phyloP scores from a whole-genome alignment of 805 yeast species.

The Lachancea fermentati region DNA sequence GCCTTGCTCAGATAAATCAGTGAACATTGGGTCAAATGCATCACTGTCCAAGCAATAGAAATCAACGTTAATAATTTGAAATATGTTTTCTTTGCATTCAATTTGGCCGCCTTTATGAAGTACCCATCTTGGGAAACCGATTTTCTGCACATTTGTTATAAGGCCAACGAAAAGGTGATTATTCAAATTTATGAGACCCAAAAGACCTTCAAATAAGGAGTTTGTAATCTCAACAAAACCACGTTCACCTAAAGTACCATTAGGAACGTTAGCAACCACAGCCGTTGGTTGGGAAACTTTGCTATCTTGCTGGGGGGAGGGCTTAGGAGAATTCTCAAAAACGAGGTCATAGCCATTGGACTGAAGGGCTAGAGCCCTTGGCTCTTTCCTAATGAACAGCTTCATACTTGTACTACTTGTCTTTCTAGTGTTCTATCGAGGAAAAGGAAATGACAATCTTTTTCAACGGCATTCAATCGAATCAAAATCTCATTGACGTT shows the following conservation, averaged over 20 bases:
- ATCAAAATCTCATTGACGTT: background rate
- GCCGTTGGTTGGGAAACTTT: slow-evolving; percentile 30
- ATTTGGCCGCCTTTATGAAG: slow-evolving; percentile 13
- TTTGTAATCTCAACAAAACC: slow-evolving; percentile 37
- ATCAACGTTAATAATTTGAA: slow-evolving; percentile 52
- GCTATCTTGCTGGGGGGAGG: slow-evolving; percentile 17
- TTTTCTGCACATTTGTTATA: slow-evolving; percentile 46
- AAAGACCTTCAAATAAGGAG: slow-evolving; percentile 44
- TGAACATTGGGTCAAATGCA: slow-evolving; percentile 40
- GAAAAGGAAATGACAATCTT: too few species aligned
- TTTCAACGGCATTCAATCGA: slow-evolving; percentile 5
- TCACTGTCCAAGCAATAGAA: slow-evolving; percentile 60
- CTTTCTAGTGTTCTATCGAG: too few species aligned
- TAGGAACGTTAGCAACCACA: slow-evolving; percentile 51
- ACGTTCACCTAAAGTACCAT: slow-evolving; percentile 33
- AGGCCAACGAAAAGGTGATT: slow-evolving; percentile 52
- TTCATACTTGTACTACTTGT: too few species aligned
- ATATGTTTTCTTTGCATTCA: slow-evolving; percentile 44
- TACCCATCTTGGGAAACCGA: slow-evolving; percentile 51
- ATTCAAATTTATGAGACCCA: slow-evolving; percentile 56
- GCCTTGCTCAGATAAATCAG: slow-evolving; percentile 21
- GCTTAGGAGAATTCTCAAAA: slow-evolving; percentile 39
- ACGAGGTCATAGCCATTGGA: slow-evolving; percentile 55
- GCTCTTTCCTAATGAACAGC: slow-evolving; percentile 55
- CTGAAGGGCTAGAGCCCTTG: slow-evolving; percentile 65